Percentiles rank a stretch among this genome's conserved stretches.
phyloP scores from a whole-genome alignment of 164 flowering plant genomes.

The Pachysandra terminalis region DNA sequence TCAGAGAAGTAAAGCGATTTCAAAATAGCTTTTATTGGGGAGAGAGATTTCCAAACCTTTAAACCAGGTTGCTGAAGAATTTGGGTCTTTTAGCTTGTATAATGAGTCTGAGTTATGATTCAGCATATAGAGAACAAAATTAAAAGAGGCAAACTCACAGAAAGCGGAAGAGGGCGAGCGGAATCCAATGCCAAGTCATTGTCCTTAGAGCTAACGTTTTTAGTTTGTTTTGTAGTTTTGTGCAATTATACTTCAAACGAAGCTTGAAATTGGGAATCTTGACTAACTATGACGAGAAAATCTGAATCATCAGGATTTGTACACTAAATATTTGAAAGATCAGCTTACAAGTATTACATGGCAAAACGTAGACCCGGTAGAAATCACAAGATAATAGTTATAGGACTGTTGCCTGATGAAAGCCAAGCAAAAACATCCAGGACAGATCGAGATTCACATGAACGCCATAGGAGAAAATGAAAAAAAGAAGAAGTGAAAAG shows the following conservation, averaged over 20 bases:
- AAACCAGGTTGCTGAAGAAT: not conserved
- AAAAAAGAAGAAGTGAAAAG: not conserved
- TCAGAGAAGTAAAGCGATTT: not conserved
- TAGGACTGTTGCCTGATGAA: not conserved
- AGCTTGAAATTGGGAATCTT: constrained; percentile 2
- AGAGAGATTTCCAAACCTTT: not conserved
- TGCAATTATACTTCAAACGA: not conserved
- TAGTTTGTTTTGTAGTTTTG: not conserved
- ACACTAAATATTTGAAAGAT: not conserved
- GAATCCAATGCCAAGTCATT: no score
- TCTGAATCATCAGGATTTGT: not conserved
- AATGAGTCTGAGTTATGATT: no score
- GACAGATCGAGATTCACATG: not conserved
- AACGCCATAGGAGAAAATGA: not conserved
- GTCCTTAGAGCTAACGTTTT: no score
- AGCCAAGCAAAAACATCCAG: not conserved
- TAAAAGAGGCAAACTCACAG: not conserved
- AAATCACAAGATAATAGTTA: not conserved
- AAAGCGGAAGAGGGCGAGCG: no score
- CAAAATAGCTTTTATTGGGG: not conserved
- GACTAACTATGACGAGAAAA: not conserved
- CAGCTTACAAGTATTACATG: not conserved
- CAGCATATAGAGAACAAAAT: no score
- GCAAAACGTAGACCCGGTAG: not conserved
- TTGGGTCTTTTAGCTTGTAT: no score